Base-by-base conservation (phyloP, 371 early-diverging fungal genomes). In the Apophysomyces ossiformis region DNA sequence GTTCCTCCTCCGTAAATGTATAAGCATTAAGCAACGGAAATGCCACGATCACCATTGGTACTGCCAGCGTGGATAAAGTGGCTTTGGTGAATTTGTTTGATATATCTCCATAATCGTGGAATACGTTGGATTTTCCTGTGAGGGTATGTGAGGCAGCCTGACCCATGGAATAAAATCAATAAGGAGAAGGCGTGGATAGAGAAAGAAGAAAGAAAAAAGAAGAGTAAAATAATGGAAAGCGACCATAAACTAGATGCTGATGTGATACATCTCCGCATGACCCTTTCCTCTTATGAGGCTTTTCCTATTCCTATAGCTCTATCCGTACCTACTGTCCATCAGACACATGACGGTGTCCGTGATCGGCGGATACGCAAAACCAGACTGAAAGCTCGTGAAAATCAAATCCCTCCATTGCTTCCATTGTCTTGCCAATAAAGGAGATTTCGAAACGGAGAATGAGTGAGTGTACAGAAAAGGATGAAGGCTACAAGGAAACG, bases 11-110 rank as follows among this genome's bases (percentile, higher is more conserved):
- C 21, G 73, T 67, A 60, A 80, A 80, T 9, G 73, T 71, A 45
- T 78, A 83, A 0, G 83, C 81, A 61, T 78, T 80, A 21, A 81
- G 41, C 0, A 80, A 57, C 4, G 83, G 83, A 66, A 78, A 80
- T 7, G 83, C 83, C n/a, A 83, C 68, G 39, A 83, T 74, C 4
- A 78, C 70, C 58, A 83, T 72, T 8, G 83, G 83, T n/a, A 80
- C 74, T 39, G 81, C 72, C 32, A 79, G 60, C 8, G 82, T 75
- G 4, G 82, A 79, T 15, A 79, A 36, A 2, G 79, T 77, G 18
- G 76, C 77, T 46, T 77, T 77, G 32, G 76, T 71, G 38, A 82
- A 82, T 54, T 70, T 63, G 50, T 69, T 75, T 12, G 76, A 69
- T 41, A 82, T 67, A 43, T 82, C 82, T 45, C 78, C 72, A 64